Evolutionary conservation across 345 rosid species (phyloP), one percentile per base, ranked within the genome.

Genomic region (Carallia brachiata): DNA sequence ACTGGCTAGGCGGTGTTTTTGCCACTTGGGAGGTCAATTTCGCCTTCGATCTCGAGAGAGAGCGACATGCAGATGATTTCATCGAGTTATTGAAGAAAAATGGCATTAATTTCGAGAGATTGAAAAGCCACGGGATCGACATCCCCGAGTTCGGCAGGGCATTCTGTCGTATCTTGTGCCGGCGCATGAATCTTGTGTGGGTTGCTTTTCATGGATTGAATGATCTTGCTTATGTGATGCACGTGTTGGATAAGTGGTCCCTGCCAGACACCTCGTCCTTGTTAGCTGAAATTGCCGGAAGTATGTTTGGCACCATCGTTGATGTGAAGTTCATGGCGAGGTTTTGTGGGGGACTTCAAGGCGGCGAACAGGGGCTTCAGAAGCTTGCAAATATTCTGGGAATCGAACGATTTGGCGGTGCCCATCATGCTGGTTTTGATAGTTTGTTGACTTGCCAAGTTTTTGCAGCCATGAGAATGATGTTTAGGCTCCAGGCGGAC

Each of bases 171-270:
- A 31, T 65, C 17, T 3, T 60, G 3, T 1, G 18, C 1, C n/a
- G 19, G n/a, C 70, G 52, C 19, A n/a, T 15, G 3, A 2, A 60
- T n/a, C n/a, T 73, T 10, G 2, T 6, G 0, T 66, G 71, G 71
- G 31, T 66, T 37, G 36, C 62, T 27, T 73, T 61, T 9, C 71
- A 73, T 28, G 76, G 75, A 0, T 2, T 66, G 47, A 34, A 65
- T 32, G 75, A 73, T 34, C 4, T 66, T 6, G 66, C 54, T 1
- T 32, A 52, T 30, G 1, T 52, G 2, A 5, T 52, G 27, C 12
- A 37, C 16, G 6, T 58, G 52, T 2, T 66, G 6, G 36, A 37
- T 1, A 27, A 16, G 5, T 9, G 23, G 0, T 30, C 61, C 6
- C 15, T 73, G 50, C 70, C 71, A 2, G 4, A 13, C 0, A 13